Percentiles rank a stretch among this genome's conserved stretches.
Evolutionary conservation across 345 rosid genomes (phyloP).

Genomic region (Camelina laxa): DNA sequence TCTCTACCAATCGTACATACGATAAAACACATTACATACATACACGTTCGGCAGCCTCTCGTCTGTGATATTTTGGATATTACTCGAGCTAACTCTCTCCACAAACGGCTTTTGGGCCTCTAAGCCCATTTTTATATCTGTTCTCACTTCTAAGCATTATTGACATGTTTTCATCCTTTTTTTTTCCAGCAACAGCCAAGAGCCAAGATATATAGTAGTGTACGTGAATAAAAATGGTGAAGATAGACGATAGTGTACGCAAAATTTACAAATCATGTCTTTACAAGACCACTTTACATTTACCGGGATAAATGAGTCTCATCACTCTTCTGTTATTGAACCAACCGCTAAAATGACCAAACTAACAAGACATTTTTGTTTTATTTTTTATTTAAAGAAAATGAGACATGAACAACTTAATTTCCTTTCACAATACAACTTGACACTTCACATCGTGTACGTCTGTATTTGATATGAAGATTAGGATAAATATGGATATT

Average conservation of each 20-base stretch:
- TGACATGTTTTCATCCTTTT: not conserved
- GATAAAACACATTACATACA: not conserved
- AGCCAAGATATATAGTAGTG: not conserved
- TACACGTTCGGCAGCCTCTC: not conserved
- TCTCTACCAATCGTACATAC: not conserved
- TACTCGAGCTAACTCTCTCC: not conserved
- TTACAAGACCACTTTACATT: not conserved
- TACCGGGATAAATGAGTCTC: not conserved
- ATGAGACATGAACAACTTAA: not conserved
- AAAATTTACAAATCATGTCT: no score
- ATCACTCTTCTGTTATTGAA: not conserved
- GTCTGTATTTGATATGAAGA: not conserved
- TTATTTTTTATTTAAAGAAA: not conserved
- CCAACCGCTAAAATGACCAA: not conserved
- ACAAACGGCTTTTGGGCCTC: conserved; percentile 5
- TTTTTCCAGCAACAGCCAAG: not conserved
- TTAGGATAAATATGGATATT: conserved; percentile 27
- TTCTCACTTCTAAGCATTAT: not conserved
- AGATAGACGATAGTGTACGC: no score
- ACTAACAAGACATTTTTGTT: not conserved
- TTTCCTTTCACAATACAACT: conserved; percentile 12
- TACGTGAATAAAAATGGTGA: not conserved
- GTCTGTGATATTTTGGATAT: not conserved
- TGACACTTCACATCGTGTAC: conserved; percentile 1
- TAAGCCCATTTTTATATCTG: not conserved